Evolutionary conservation across 495 filamentous ascomycete species (phyloP), one percentile per base, ranked within the genome.

Genomic region (Trichoderma orchidacearum): DNA sequence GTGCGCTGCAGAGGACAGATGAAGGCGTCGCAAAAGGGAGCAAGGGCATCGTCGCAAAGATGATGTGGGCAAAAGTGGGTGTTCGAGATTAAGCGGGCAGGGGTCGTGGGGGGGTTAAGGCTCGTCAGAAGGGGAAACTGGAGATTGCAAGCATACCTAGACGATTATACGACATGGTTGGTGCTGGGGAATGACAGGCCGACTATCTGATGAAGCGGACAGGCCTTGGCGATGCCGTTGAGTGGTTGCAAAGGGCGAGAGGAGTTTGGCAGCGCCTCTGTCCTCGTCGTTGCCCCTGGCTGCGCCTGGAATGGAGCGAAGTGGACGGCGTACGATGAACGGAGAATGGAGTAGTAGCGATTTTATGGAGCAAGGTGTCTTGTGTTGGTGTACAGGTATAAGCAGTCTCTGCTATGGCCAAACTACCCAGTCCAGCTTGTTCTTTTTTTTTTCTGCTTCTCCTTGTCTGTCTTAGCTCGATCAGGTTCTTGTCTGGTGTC

Each of bases 151-250:
- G 41, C 41, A 58, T 72, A 83, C 85, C 80, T 76, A 86, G 70
- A 56, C 83, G 82, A 77, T 86, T 85, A 72, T 87, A 87, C 66
- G 83, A 78, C 77, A 80, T 80, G 72, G 66, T 72, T 65, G 60
- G 55, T 36, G 45, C 21, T n/a, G n/a, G n/a, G n/a, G 27, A 56
- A 21, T 41, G 21, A 4, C 21, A 3, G 36, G 2, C 13, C 5
- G 41, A 12, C 21, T 25, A 25, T 25, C 11, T 15, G 41, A 48
- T 25, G 38, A 27, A n/a, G 34, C 13, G 4, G 34, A 36, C 12
- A 15, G 12, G 13, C 6, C 12, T 36, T n/a, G 34, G 17, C 34
- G 17, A n/a, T 36, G 34, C 34, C 17, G 12, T 9, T n/a, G 4
- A 13, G 34, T 36, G 34, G 17, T 36, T 36, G n/a, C n/a, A 11